Evolutionary conservation across 495 filamentous ascomycete species (phyloP), one percentile per base, ranked within the genome.

Genomic region (Penicillium malachiteum): DNA sequence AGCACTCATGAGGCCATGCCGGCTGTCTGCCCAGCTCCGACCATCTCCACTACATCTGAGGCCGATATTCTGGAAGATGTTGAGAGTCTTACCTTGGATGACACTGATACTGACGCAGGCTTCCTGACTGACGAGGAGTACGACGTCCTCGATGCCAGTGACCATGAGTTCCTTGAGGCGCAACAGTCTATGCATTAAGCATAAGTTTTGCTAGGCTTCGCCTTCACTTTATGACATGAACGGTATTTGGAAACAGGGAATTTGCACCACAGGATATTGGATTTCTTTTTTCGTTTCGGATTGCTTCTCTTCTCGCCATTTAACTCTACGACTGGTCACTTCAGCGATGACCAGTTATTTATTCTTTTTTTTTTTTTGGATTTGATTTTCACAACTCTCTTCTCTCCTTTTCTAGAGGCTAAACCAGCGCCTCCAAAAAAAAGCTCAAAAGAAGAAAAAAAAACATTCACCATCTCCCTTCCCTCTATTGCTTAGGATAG

Each of bases 101-200:
- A 89, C 41, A 81, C 82, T 11, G 78, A 73, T 14, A 76, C 78
- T 9, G 76, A 78, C n/a, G 71, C 76, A 48, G 88, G 85, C 7
- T 96, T 95, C 79, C 71, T 95, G 72, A 97, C 95, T 11, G 94
- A 98, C 60, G 94, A 97, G 63, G 94, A 98, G 75, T 98, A 96
- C 63, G 94, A 98, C 59, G 87, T 97, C 57, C 86, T 97, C 30
- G 90, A 96, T 75, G 95, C 92, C 18, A 95, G 90, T 55, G 95
- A 97, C 57, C 92, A 96, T 65, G 94, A 98, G 69, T 87, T 81
- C 55, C 67, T 87, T 53, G 79, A 75, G 35, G 75, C 71, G 16
- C 67, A 70, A 48, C 68, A 73, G 37, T 63, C 66, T 16, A 47
- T 66, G n/a, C 53, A 68, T 17, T 73, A 57, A 34, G 37, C n/a